phyloP scores from a whole-genome alignment of 2,329 filamentous ascomycete genomes.

The Phaeosphaeriaceae sp. region DNA sequence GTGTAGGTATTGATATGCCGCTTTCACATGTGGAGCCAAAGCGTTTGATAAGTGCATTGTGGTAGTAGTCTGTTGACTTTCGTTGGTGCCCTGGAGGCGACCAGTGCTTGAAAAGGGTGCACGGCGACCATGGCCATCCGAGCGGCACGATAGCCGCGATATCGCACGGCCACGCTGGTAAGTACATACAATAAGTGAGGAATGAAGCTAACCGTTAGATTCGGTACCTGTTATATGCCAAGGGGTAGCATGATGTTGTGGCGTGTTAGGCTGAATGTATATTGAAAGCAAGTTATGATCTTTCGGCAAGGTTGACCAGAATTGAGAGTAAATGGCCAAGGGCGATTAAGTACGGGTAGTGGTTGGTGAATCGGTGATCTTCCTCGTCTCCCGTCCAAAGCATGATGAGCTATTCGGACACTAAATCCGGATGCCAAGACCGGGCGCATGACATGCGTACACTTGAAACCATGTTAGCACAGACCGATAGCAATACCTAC shows the following conservation, averaged over 20 bases:
- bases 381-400: too few species aligned
- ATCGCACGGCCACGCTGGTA: not conserved
- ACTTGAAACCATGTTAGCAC: slow-evolving; percentile 22
- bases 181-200: too few species aligned
- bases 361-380: too few species aligned
- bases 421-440: slow-evolving; percentile 15
- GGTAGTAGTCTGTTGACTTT: not conserved
- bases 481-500: slow-evolving; percentile 11
- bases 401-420: slow-evolving; percentile 17
- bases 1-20: too few species aligned
- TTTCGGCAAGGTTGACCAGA: too few species aligned
- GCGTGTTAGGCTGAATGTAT: too few species aligned
- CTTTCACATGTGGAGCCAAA: too few species aligned
- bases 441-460: slow-evolving; percentile 21
- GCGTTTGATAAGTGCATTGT: not conserved
- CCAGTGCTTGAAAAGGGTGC: not conserved
- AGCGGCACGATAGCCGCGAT: slow-evolving; percentile 2
- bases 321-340: too few species aligned
- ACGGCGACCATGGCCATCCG: not conserved
- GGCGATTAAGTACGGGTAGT: too few species aligned
- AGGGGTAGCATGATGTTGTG: too few species aligned
- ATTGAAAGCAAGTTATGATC: too few species aligned
- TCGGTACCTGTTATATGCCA: not conserved
- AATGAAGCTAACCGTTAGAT: not conserved
- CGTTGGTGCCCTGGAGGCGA: not conserved